Evolutionary conservation across 164 flowering plant genomes (phyloP), one percentile per base, ranked within the genome.

Genomic region (Magnolia officinalis): DNA sequence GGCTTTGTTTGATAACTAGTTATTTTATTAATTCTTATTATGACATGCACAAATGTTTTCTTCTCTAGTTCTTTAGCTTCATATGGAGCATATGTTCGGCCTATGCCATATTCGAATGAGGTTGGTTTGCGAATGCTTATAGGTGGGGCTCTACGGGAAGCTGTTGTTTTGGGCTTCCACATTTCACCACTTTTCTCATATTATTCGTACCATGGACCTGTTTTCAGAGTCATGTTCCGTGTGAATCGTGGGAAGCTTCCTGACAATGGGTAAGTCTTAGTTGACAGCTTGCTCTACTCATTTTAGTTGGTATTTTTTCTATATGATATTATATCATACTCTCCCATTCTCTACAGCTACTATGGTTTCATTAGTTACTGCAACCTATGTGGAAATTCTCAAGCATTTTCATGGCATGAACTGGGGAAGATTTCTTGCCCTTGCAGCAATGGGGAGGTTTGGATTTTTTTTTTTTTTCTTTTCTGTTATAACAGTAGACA

Each of bases 151-250:
- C 82, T 88, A 24, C 77, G 99, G 13, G 98, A 95, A 59, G 97
- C 98, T 71, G 86, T 92, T 68, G 90, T 89, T 26, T 75, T 93
- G 84, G 99, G 97, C 6, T 92, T 86, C 78, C 81, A 73, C 68
- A 89, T 93, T 45, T 80, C 89, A 9, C 96, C 98, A 11, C 91
- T 93, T n/a, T 95, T 93, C 86, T 95, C 98, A 6, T 95, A 92
- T 80, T 95, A 93, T 78, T 92, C 98, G 2, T 95, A 86, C 81
- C 98, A 95, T 84, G 98, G 98, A 50, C 98, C 98, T 69, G 91
- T 95, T 6, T 95, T 95, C 75, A 87, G 98, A 79, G 96, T 89
- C 75, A 81, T 95, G 96, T 90, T 95, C 24, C 86, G 79, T 51
- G 79, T 95, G 29, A 83, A 83, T 72, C 90, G 93, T 63, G 97